Evolutionary conservation across 2,329 filamentous ascomycete species (phyloP), one percentile per base, ranked within the genome.

Genomic region (Rasamsonia emersonii): DNA sequence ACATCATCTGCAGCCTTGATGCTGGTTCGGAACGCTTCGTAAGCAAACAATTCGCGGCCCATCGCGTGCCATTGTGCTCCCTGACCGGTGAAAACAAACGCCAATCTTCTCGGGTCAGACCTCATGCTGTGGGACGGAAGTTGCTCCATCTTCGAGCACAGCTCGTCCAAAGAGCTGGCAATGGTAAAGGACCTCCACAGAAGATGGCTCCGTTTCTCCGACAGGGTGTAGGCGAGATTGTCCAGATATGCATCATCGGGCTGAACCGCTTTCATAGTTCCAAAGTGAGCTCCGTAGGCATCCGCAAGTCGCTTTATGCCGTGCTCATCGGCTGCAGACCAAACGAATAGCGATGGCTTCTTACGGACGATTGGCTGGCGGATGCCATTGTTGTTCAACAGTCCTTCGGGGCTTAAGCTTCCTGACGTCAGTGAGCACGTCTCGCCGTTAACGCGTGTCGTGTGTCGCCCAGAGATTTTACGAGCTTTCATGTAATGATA

Each of bases 11-110:
- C 35, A 2, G 35, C 32, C 1, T 16, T 25, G 3, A 26, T 9
- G 49, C 33, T 18, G 37, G 43, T 11, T 40, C 18, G 1, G 27
- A 49, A 50, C 4, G 26, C 29, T 1, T 34, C n/a, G 10, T 37
- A 34, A 2, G 41, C 23, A 16, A 64, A 24, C 0, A 67, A 47
- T 18, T 61, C 54, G 8, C 49, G 48, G 5, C 60, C 61, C 62
- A 66, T 66, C 3, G 52, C 50, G 0, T 39, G 30, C 57, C 59
- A 65, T 27, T 65, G 62, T 2, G 59, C 60, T 17, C 64, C 62
- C 27, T 66, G 63, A 1, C 63, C 62, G 0, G 60, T 61, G 38
- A 65, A 65, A 0, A 65, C 38, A 29, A 52, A 53, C 2, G 37
- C 49, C 17, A 49, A 9, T 24, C 15, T 35, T 30, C 19, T 5